Percentiles rank a stretch among this genome's conserved stretches.
phyloP scores from a whole-genome alignment of 768 basidiomycete genomes.

The Lentinula lateritia region DNA sequence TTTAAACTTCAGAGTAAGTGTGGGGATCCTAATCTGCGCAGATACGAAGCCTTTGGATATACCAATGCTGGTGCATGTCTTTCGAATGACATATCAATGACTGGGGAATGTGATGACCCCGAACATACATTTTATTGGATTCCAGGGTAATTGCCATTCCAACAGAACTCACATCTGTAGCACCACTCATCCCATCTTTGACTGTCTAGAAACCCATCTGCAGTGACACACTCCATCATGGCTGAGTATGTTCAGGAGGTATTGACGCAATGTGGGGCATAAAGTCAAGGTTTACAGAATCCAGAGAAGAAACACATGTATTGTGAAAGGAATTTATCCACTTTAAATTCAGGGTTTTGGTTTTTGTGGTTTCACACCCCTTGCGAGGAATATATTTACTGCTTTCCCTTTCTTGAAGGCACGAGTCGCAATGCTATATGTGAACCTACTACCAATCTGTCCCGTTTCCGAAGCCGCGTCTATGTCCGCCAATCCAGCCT shows the following conservation, averaged over 20 bases:
- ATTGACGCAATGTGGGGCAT: not conserved
- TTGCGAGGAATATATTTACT: slow-evolving; percentile 4
- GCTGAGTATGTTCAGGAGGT: slow-evolving; percentile 5
- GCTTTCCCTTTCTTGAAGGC: not conserved
- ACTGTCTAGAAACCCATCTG: not conserved
- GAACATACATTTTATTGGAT: slow-evolving; percentile 8
- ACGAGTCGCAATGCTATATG: not conserved
- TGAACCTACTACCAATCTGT: not conserved
- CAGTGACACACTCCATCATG: slow-evolving; percentile 1
- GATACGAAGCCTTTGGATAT: slow-evolving; percentile 45
- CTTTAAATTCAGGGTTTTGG: not conserved
- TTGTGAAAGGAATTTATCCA: too few relatives aligned
- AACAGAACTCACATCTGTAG: not conserved
- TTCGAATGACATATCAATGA: not conserved
- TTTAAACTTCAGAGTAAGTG: slow-evolving; percentile 19
- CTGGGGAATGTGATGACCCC: not conserved
- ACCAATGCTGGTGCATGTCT: slow-evolving; percentile 21
- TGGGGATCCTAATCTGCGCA: slow-evolving; percentile 10
- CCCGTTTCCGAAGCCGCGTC: not conserved
- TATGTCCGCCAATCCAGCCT: not conserved
- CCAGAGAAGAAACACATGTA: not conserved
- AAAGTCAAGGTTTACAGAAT: not conserved
- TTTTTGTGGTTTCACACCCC: not conserved
- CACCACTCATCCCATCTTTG: not conserved
- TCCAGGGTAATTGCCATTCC: not conserved